Evolutionary conservation across 2,329 filamentous ascomycete species (phyloP).

Genomic region (Talaromyces funiculosus): DNA sequence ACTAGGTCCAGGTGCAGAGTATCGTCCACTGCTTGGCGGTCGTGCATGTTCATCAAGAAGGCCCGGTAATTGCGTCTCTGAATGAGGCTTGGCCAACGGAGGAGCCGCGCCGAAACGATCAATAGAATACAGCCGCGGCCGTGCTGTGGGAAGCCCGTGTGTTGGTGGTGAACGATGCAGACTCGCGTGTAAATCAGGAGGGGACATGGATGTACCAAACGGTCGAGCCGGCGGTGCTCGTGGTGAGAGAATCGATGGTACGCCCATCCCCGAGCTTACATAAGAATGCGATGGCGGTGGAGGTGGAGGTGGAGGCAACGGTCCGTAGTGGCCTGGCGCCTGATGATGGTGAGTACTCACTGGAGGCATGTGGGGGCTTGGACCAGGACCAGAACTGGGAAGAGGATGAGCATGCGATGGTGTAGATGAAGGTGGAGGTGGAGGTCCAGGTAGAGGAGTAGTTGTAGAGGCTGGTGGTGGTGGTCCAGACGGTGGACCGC

Average conservation of each 20-base stretch:
- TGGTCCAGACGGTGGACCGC: constrained; percentile 5
- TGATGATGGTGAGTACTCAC: constrained; percentile 37
- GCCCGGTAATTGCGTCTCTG: constrained; percentile 31
- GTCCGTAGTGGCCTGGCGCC: constrained; percentile 13
- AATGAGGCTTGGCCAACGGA: constrained; percentile 29
- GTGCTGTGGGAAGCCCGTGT: constrained; percentile 30
- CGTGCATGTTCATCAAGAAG: constrained; percentile 19
- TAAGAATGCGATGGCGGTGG: constrained; percentile 32
- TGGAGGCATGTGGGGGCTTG: constrained; percentile 40
- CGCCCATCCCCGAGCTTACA: constrained; percentile 33
- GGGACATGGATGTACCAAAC: constrained; percentile 34
- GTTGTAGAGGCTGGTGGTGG: constrained; percentile 6
- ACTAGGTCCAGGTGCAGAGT: constrained; percentile 21
- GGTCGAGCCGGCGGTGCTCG: constrained; percentile 28
- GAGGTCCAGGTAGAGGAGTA: constrained; percentile 35
- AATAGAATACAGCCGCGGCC: constrained; percentile 31
- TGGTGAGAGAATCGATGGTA: constrained; percentile 30
- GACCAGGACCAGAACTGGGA: constrained; percentile 12
- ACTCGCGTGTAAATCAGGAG: constrained; percentile 33
- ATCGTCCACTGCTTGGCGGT: constrained; percentile 24
- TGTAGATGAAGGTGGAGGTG: constrained; percentile 34
- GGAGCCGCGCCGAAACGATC: constrained; percentile 35
- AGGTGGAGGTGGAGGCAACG: constrained; percentile 17
- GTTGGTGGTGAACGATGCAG: constrained; percentile 32
- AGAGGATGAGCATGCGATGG: constrained; percentile 24